These are phyloP conservation scores for Leptographium flavum DNA, from an alignment of 2,329 filamentous ascomycete genomes.

Conservation along the genomic window DNA sequence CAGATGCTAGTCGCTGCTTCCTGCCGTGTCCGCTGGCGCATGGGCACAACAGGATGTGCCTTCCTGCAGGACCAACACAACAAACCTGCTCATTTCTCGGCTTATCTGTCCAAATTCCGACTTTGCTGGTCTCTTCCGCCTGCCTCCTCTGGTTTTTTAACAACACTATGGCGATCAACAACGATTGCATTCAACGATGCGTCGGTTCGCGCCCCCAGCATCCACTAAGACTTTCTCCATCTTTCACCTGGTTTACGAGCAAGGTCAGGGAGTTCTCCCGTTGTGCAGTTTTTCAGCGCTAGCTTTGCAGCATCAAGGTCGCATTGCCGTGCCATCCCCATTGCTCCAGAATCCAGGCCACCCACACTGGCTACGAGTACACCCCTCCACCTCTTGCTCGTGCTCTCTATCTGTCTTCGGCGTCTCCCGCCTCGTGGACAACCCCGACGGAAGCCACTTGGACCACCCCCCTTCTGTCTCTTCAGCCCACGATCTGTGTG, in stretches of 20 bases:
- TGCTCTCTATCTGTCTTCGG: constrained; percentile 8
- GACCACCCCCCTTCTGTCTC: background rate
- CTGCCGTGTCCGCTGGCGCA: background rate
- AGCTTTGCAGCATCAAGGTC: background rate
- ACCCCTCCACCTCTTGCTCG: background rate
- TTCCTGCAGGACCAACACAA: background rate
- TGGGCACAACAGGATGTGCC: background rate
- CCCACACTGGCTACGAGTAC: background rate
- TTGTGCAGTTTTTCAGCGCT: background rate
- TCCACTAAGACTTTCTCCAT: background rate
- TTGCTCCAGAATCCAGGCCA: background rate
- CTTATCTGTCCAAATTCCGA: background rate
- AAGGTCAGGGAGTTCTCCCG: too few species aligned
- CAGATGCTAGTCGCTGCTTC: background rate
- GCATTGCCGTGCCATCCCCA: background rate
- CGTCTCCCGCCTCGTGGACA: constrained; percentile 8
- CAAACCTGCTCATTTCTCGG: too few species aligned
- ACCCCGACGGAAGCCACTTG: constrained; percentile 1
- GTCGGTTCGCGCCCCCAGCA: background rate
- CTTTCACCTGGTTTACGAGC: background rate
- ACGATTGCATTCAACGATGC: background rate
- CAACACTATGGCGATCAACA: too few species aligned
- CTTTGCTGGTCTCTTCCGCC: background rate
- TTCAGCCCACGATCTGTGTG: background rate
- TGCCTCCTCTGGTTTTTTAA: too few species aligned